Percentiles rank a stretch among this genome's conserved stretches.
These are phyloP conservation scores for Fusarium pininemorale DNA, from an alignment of 2,329 filamentous ascomycete species.

Conservation along the genomic window DNA sequence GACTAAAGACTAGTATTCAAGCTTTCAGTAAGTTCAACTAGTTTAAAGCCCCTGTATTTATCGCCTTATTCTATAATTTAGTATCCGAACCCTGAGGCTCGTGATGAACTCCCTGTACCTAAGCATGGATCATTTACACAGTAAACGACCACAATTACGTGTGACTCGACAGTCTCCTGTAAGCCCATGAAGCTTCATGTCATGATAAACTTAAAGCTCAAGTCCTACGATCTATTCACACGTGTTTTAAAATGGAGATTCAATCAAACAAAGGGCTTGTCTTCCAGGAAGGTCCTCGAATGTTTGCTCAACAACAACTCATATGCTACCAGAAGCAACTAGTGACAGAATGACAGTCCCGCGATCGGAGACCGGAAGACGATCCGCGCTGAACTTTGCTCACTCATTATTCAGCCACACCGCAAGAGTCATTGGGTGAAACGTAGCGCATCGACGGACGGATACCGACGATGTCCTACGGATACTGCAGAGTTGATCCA, in stretches of 20 bases:
- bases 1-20: background rate
- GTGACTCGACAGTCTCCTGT: background rate
- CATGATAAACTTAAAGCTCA: background rate
- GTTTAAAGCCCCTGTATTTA: too few species aligned
- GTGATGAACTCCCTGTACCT: background rate
- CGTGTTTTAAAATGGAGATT: background rate
- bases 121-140: background rate
- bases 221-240: background rate
- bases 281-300: background rate
- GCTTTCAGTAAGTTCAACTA: background rate
- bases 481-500: background rate
- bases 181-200: background rate
- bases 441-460: slow-evolving; percentile 9
- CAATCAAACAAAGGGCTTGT: background rate
- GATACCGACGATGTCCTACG: background rate
- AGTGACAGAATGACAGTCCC: slow-evolving; percentile 10
- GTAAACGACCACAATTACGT: background rate
- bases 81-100: background rate
- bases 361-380: slow-evolving; percentile 24
- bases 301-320: background rate
- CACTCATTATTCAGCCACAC: slow-evolving; percentile 36
- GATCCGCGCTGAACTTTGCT: background rate
- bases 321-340: background rate
- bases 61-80: background rate
- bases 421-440: slow-evolving; percentile 38